Evolutionary conservation across 148 eudicot genomes (phyloP).

Genomic region (Camellia granthamiana): DNA sequence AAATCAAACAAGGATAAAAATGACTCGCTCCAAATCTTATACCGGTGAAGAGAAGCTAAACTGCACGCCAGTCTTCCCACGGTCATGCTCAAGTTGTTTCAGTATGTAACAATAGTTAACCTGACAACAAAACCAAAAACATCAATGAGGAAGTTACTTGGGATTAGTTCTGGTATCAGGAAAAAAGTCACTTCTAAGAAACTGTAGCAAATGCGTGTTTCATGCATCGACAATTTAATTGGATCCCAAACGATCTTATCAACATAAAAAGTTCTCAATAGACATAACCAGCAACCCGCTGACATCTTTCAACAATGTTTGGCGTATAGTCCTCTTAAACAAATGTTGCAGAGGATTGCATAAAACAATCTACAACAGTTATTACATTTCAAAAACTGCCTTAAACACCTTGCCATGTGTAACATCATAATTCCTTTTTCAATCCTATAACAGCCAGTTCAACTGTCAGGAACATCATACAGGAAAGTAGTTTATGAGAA

Average conservation of each 20-base stretch:
- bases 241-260: background rate
- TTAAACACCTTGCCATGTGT: background rate
- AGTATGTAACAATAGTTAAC: slow-evolving; percentile 82
- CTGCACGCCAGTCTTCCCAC: slow-evolving; percentile 82
- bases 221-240: background rate
- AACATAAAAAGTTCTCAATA: background rate
- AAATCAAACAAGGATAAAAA: background rate
- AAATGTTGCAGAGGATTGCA: background rate
- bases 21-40: slow-evolving; percentile 22
- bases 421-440: background rate
- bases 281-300: background rate
- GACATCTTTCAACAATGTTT: background rate
- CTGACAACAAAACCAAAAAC: slow-evolving; percentile 32
- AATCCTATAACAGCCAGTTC: background rate
- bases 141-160: background rate
- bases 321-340: background rate
- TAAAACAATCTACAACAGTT: background rate
- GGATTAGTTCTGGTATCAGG: background rate
- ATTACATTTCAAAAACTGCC: no score
- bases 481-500: background rate
- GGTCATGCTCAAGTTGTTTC: slow-evolving; percentile 68
- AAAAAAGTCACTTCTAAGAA: background rate
- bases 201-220: background rate
- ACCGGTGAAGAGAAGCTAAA: slow-evolving; percentile 79
- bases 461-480: background rate